These are phyloP conservation scores for Marasmius oreades DNA, from an alignment of 1,284 basidiomycete species.

Conservation along the genomic window DNA sequence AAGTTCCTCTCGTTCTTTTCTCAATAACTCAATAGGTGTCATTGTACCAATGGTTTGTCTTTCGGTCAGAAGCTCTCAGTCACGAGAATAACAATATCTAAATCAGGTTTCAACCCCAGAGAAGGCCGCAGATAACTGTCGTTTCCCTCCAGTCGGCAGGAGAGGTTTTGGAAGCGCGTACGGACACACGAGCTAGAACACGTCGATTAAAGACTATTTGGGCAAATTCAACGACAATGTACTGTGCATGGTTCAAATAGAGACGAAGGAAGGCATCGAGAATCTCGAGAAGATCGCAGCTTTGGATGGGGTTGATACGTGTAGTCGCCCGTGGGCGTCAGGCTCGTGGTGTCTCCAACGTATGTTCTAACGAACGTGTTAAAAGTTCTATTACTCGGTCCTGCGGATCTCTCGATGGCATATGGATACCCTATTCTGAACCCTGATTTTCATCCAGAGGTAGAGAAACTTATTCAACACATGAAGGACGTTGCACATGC, in stretches of 20 bases:
- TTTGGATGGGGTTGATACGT: conserved; percentile 62
- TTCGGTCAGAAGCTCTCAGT: too few species aligned
- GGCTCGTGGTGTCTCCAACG: neutral
- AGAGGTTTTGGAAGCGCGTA: conserved; percentile 63
- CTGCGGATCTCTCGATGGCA: conserved; percentile 60
- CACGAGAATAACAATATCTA: too few species aligned
- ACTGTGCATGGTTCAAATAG: conserved; percentile 65
- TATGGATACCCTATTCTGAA: conserved; percentile 55
- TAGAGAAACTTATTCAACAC: conserved; percentile 58
- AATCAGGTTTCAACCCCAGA: conserved; percentile 44
- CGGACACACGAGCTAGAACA: conserved; percentile 52
- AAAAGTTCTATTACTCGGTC: conserved; percentile 57
- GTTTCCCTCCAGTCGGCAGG: conserved; percentile 54
- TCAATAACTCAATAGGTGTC: conserved; percentile 1
- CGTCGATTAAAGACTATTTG: conserved; percentile 50
- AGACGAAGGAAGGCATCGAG: conserved; percentile 55
- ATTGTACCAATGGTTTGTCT: conserved; percentile 50
- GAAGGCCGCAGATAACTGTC: conserved; percentile 55
- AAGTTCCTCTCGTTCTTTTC: neutral
- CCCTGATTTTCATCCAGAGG: conserved; percentile 59
- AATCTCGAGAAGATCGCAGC: conserved; percentile 60
- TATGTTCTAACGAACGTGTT: too few species aligned
- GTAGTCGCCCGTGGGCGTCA: conserved; percentile 13
- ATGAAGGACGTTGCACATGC: conserved; percentile 51
- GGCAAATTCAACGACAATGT: conserved; percentile 52